These are phyloP conservation scores for Ajuga reptans DNA, from an alignment of 305 asterid genomes.

Conservation along the genomic window DNA sequence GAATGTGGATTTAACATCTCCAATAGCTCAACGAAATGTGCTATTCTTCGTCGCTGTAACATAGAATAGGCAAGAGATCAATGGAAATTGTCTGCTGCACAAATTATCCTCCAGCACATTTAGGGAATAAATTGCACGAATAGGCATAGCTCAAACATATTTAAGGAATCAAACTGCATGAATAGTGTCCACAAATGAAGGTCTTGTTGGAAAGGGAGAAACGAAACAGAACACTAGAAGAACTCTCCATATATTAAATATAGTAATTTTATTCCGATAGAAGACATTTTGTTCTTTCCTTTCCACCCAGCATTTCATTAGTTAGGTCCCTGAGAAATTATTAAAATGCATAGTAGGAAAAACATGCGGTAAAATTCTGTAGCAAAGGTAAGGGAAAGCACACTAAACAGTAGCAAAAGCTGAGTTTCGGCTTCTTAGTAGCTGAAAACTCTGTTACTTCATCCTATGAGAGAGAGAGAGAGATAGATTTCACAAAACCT, in stretches of 20 bases:
- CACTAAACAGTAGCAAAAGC: background rate
- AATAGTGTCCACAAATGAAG: background rate
- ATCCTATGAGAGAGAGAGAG: background rate
- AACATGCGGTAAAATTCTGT: background rate
- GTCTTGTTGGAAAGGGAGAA: background rate
- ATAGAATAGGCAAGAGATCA: background rate
- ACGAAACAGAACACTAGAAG: background rate
- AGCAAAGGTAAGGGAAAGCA: no score
- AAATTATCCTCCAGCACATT: background rate
- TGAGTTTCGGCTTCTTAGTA: background rate
- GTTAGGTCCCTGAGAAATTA: background rate
- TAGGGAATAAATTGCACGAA: no score
- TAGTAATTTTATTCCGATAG: background rate
- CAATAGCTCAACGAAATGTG: conserved; percentile 77
- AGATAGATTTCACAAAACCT: conserved; percentile 39
- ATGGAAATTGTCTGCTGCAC: background rate
- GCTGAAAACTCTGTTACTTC: no score
- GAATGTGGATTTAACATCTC: conserved; percentile 85
- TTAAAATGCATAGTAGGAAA: background rate
- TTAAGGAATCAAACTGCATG: background rate
- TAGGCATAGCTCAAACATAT: background rate
- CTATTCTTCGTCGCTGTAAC: conserved; percentile 67
- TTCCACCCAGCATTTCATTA: background rate
- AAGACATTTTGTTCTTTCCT: background rate
- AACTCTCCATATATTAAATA: background rate